A percentile compares a stretch with the other conserved stretches of the same genome.
Evolutionary conservation across 1,284 basidiomycete species (phyloP).

Genomic region (Leccinum brunneo-olivaceum): DNA sequence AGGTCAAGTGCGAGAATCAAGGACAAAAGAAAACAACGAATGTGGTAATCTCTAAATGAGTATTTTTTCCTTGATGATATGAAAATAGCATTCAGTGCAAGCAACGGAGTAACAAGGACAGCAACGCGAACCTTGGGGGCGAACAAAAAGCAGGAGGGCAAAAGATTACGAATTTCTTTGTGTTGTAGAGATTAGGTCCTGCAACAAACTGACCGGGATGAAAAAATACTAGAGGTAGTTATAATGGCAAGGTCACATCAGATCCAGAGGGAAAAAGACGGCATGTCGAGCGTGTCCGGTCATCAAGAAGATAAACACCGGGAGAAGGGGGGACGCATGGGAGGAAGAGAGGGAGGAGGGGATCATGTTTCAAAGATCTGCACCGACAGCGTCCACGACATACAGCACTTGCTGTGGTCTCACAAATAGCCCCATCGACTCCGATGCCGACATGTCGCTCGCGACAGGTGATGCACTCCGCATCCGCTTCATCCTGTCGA

Average conservation of each 20-base stretch:
- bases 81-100: conserved; percentile 1
- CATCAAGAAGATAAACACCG: conserved; percentile 4
- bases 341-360: background rate
- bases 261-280: conserved; percentile 8
- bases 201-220: conserved; percentile 8
- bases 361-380: conserved; percentile 29
- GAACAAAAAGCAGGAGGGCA: background rate
- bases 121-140: conserved; percentile 8
- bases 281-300: conserved; percentile 7
- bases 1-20: background rate
- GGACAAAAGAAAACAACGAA: conserved; percentile 11
- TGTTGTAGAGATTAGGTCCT: conserved; percentile 23
- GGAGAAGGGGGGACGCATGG: background rate
- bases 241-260: conserved; percentile 9
- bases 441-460: conserved; percentile 54
- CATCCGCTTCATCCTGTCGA: conserved; percentile 56
- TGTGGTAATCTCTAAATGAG: conserved; percentile 13
- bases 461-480: conserved; percentile 65
- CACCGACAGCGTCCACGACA: conserved; percentile 65
- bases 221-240: conserved; percentile 10
- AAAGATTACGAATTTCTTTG: conserved; percentile 17
- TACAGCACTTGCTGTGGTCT: conserved; percentile 77
- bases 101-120: background rate
- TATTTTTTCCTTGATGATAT: conserved; percentile 2
- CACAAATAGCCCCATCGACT: conserved; percentile 71